phyloP scores from a whole-genome alignment of 495 filamentous ascomycete genomes.

The Chaetomium fimeti region DNA sequence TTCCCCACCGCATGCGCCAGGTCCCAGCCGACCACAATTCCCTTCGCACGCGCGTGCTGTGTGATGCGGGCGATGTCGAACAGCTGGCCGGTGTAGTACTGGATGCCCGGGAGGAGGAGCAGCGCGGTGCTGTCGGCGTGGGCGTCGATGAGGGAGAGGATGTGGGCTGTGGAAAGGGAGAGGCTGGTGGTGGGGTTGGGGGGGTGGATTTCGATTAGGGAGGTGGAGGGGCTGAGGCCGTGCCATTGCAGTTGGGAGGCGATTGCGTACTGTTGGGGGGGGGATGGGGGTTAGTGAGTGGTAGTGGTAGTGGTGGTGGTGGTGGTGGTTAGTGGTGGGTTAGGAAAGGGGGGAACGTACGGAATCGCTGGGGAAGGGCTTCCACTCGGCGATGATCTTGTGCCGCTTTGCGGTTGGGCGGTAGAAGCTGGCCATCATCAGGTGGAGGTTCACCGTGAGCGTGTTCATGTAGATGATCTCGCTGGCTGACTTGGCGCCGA shows the following conservation, averaged over 20 bases:
- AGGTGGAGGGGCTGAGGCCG: conserved; percentile 60
- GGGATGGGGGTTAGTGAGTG: neutral
- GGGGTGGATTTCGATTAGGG: conserved; percentile 65
- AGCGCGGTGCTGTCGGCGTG: conserved; percentile 76
- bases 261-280: conserved; percentile 67
- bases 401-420: conserved; percentile 67
- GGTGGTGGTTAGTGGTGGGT: neutral
- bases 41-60: conserved; percentile 68
- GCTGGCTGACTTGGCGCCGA: conserved; percentile 64
- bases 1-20: conserved; percentile 94
- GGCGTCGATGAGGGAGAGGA: conserved; percentile 72
- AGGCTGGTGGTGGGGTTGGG: conserved; percentile 41
- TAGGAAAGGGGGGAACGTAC: conserved; percentile 32
- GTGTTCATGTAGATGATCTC: conserved; percentile 95
- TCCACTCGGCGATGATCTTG: conserved; percentile 90
- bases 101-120: conserved; percentile 83
- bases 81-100: conserved; percentile 92
- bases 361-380: conserved; percentile 94
- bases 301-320: neutral
- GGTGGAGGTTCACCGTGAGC: conserved; percentile 85
- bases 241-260: conserved; percentile 84
- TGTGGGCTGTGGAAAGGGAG: conserved; percentile 63
- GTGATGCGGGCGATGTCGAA: conserved; percentile 87
- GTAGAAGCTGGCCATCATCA: conserved; percentile 92
- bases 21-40: conserved; percentile 88